These are phyloP conservation scores for Phytophthora sansomeana DNA, from an alignment of 352 stramenopile genomes.

Conservation along the genomic window DNA sequence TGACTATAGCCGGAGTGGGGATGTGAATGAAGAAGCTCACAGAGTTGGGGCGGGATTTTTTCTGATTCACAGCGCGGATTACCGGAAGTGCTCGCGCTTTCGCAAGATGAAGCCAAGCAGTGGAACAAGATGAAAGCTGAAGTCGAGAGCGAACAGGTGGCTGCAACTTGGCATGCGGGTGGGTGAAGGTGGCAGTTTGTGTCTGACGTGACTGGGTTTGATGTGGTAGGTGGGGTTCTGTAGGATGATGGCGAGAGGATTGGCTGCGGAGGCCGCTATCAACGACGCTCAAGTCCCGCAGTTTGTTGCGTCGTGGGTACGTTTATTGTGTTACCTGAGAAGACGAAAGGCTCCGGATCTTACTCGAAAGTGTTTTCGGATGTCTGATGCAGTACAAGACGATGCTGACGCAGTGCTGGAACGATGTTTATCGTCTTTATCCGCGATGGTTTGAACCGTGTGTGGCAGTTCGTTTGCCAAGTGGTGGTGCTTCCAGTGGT, in stretches of 20 bases:
- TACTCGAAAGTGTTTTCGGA: neutral
- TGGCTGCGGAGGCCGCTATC: constrained; percentile 26
- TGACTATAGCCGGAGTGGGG: constrained; percentile 25
- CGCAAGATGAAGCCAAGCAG: constrained; percentile 43
- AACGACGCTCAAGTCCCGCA: constrained; percentile 25
- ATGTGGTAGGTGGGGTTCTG: constrained; percentile 21
- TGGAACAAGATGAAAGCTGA: constrained; percentile 48
- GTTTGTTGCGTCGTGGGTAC: constrained; percentile 41
- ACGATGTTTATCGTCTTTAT: constrained; percentile 76
- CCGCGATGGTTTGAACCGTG: constrained; percentile 63
- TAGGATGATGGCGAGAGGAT: constrained; percentile 25
- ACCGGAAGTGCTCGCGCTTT: constrained; percentile 61
- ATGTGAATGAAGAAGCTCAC: constrained; percentile 7
- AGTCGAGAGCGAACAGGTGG: constrained; percentile 51
- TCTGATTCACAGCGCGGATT: constrained; percentile 51
- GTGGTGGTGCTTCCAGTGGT: neutral
- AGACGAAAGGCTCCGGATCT: neutral
- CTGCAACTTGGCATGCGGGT: neutral
- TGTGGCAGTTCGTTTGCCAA: constrained; percentile 41
- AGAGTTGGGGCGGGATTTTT: constrained; percentile 1
- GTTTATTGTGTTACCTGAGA: neutral
- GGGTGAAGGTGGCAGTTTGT: neutral
- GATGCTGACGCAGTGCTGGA: constrained; percentile 52
- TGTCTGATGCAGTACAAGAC: constrained; percentile 43
- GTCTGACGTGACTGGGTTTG: neutral